Percentiles rank a stretch among this genome's conserved stretches.
Evolutionary conservation across 352 stramenopile genomes (phyloP).

Genomic region (Globisporangium echinulatum): DNA sequence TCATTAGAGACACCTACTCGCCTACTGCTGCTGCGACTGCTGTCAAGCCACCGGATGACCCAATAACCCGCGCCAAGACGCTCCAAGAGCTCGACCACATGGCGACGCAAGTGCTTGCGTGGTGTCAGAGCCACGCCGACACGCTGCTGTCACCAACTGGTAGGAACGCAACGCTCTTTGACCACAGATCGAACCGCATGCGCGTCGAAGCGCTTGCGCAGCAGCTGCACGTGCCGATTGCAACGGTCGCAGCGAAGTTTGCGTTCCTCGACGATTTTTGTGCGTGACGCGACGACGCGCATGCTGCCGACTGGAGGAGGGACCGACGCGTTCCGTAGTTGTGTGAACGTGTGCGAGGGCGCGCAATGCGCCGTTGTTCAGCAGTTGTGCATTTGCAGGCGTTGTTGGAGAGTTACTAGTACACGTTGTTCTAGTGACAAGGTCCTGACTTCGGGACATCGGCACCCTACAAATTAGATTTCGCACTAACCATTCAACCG

Average conservation of each 20-base stretch:
- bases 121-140: slow-evolving; percentile 44
- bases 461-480: too few species aligned
- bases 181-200: slow-evolving; percentile 16
- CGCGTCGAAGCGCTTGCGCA: slow-evolving; percentile 37
- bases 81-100: slow-evolving; percentile 40
- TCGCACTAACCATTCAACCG: too few species aligned
- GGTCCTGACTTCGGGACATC: too few species aligned
- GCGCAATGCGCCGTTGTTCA: too few species aligned
- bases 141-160: slow-evolving; percentile 23
- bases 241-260: slow-evolving; percentile 49
- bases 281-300: not conserved
- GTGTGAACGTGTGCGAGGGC: not conserved
- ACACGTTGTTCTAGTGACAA: too few species aligned
- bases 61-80: slow-evolving; percentile 2
- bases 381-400: too few species aligned
- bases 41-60: too few species aligned
- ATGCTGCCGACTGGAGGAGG: not conserved
- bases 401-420: too few species aligned
- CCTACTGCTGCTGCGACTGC: not conserved
- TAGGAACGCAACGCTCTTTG: slow-evolving; percentile 11
- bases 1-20: slow-evolving; percentile 56
- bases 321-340: too few species aligned
- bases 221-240: slow-evolving; percentile 44
- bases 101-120: slow-evolving; percentile 40
- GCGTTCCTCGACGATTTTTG: slow-evolving; percentile 41